Conservation (phyloP, 2,329 filamentous ascomycete genomes). For the Aspergillus pseudonomiae region DNA sequence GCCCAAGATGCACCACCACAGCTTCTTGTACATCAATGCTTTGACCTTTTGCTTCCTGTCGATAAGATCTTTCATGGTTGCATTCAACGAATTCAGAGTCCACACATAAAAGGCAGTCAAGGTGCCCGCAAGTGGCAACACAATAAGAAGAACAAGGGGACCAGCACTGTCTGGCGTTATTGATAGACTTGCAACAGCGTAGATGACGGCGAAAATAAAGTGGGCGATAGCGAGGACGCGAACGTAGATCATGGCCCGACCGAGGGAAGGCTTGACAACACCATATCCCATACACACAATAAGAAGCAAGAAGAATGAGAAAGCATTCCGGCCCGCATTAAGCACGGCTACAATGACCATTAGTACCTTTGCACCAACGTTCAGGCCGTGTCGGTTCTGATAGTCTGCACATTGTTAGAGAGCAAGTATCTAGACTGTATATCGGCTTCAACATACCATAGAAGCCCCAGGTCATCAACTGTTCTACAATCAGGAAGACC, state of each 20-base stretch:
- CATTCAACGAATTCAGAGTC: conserved; percentile 93
- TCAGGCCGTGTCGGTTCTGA: conserved; percentile 86
- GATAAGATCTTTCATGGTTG: conserved; percentile 93
- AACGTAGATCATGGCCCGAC: conserved; percentile 91
- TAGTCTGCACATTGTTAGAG: conserved; percentile 67
- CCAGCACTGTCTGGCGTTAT: conserved; percentile 88
- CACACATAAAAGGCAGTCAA: conserved; percentile 97
- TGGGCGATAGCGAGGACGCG: conserved; percentile 88
- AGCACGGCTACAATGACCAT: conserved; percentile 90
- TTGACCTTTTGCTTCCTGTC: conserved; percentile 94
- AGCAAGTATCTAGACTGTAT: not conserved
- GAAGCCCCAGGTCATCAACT: conserved; percentile 98
- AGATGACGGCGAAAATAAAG: conserved; percentile 92
- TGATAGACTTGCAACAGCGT: conserved; percentile 84
- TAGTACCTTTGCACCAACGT: conserved; percentile 77
- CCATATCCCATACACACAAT: conserved; percentile 99
- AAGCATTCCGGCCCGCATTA: conserved; percentile 92
- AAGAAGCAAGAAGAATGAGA: conserved; percentile 95
- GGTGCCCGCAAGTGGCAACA: conserved; percentile 87
- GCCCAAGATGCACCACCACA: conserved; percentile 95
- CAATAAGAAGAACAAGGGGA: conserved; percentile 87
- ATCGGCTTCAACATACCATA: conserved; percentile 65
- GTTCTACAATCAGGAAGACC: conserved; percentile 90
- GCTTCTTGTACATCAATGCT: conserved; percentile 93
- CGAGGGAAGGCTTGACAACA: conserved; percentile 90